Evolutionary conservation across 805 yeast genomes (phyloP), one percentile per base, ranked within the genome.

Genomic region (Brettanomyces sp.): DNA sequence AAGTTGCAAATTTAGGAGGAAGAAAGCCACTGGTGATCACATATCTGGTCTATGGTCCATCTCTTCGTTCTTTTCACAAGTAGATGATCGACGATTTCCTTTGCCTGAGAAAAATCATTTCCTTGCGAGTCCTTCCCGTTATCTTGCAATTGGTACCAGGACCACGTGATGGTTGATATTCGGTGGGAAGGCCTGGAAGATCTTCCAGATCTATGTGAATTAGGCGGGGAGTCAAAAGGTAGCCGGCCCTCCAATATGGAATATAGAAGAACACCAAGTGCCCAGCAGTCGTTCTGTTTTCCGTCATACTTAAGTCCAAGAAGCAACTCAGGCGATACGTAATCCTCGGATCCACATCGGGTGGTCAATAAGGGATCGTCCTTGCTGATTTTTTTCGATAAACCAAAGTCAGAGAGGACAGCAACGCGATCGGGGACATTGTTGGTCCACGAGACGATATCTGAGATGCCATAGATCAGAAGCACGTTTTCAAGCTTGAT

Each of bases 321-420:
- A 36, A 93, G 67, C 23, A 93, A 66, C 58, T 93, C 99, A 0
- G 99, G 99, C 0, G 96, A 83, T 5, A 93, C 95, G 56, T 93
- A 93, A 60, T 93, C 99, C 51, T 87, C 96, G 1, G 96, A 86
- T 0, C 99, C 99, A 63, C 99, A 93, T 49, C 98, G 67, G 1
- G 98, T 91, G 3, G 85, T 74, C 24, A 95, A 70, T 47, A 82
- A 55, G 24, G 88, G 85, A 52, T 76, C 69, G 1, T 68, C 72
- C 1, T 78, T 74, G 43, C 74, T 79, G 23, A 91, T 73, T 43
- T 72, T 68, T 54, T 88, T 81, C 9, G 95, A 82, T 25, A 93
- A 72, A 0, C 99, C 99, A 64, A 93, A 83, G 68, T 93, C 99
- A 0, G 95, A 82, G 32, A 89, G 62, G 13, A 79, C 80, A 2